Evolutionary conservation across 495 filamentous ascomycete species (phyloP).

Genomic region (Aspergillus campestris): DNA sequence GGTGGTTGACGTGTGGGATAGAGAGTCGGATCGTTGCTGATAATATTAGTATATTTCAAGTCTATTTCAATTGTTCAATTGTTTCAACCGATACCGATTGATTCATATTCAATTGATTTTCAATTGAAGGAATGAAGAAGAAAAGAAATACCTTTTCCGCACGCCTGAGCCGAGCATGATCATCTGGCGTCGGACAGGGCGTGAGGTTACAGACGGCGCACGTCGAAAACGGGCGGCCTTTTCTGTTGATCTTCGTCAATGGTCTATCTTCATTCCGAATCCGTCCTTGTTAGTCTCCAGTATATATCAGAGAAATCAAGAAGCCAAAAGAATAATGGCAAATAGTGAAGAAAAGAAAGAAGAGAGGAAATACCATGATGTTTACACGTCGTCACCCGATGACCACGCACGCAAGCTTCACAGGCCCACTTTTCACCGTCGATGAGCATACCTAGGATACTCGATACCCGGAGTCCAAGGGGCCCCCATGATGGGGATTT

Average conservation of each 20-base stretch:
- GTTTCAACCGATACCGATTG: too few species aligned
- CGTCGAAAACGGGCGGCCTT: slow-evolving; percentile 93
- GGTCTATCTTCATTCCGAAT: slow-evolving; percentile 59
- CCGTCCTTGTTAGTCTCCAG: neutral
- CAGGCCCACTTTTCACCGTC: slow-evolving; percentile 85
- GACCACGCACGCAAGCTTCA: slow-evolving; percentile 87
- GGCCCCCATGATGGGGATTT: too few species aligned
- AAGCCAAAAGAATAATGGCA: slow-evolving; percentile 12
- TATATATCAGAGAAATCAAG: neutral
- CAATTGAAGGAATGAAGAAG: slow-evolving; percentile 24
- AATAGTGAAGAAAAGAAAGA: slow-evolving; percentile 15
- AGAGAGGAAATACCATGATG: slow-evolving; percentile 34
- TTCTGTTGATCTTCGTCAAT: slow-evolving; percentile 91
- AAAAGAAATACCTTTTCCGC: slow-evolving; percentile 73
- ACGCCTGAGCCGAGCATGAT: slow-evolving; percentile 90
- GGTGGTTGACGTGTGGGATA: too few species aligned
- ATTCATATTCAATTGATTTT: slow-evolving; percentile 1
- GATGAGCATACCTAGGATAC: slow-evolving; percentile 57
- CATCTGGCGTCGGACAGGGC: slow-evolving; percentile 81
- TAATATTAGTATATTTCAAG: too few species aligned
- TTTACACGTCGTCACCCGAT: slow-evolving; percentile 61
- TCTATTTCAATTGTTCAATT: neutral
- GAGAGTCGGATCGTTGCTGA: too few species aligned
- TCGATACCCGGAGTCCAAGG: too few species aligned
- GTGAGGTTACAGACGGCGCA: slow-evolving; percentile 88